Percentiles rank a stretch among this genome's conserved stretches.
These are phyloP conservation scores for Colletotrichum liaoningense DNA, from an alignment of 2,329 filamentous ascomycete species.

Conservation along the genomic window DNA sequence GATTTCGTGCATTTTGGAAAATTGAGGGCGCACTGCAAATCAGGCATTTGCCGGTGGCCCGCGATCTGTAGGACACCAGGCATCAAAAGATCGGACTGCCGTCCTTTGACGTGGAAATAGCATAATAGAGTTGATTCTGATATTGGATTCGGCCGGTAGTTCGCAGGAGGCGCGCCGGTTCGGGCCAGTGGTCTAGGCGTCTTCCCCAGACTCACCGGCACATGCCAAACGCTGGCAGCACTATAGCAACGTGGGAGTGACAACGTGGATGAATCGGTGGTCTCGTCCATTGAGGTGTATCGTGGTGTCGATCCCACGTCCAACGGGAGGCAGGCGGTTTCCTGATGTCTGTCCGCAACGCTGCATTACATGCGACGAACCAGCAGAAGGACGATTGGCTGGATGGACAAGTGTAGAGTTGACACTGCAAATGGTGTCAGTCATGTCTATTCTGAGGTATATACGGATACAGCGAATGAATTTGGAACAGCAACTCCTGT, in stretches of 20 bases:
- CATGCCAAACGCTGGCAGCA: background rate
- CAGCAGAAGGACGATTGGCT: constrained; percentile 3
- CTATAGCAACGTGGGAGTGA: background rate
- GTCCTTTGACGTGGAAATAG: background rate
- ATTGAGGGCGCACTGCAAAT: background rate
- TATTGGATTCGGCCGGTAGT: background rate
- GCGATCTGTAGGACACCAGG: background rate
- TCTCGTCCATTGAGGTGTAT: background rate
- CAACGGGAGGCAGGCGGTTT: background rate
- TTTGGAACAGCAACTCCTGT: background rate
- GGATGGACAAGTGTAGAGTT: too few relatives aligned
- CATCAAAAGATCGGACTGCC: background rate
- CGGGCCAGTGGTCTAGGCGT: background rate
- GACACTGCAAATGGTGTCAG: background rate
- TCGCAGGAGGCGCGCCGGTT: background rate
- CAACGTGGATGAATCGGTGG: background rate
- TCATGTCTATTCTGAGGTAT: background rate
- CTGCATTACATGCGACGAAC: background rate
- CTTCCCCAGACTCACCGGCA: background rate
- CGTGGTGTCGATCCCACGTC: background rate
- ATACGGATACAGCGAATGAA: background rate
- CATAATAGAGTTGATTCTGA: background rate
- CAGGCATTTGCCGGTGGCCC: background rate
- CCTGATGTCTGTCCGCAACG: background rate
- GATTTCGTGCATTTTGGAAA: background rate